Conservation (phyloP, 768 basidiomycete species). For the Chalciporus pseudorubinellus region DNA sequence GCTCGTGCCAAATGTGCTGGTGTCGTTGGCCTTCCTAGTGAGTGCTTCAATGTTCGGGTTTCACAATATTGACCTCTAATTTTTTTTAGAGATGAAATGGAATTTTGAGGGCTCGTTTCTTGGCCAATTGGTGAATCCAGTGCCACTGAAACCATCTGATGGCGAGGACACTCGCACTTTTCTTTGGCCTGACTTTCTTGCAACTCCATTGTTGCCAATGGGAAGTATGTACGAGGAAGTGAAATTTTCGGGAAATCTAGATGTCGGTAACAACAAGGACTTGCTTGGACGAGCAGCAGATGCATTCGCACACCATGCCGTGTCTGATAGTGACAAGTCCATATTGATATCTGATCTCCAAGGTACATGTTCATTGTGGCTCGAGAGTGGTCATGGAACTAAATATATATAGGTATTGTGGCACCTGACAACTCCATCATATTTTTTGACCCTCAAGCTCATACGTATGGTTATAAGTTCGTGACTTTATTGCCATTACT, state of each 20-base stretch:
- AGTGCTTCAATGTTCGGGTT: neutral
- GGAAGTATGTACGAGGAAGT: neutral
- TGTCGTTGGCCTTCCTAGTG: neutral
- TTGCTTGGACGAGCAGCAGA: conserved; percentile 14
- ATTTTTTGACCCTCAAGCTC: conserved; percentile 16
- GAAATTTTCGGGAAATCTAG: conserved; percentile 17
- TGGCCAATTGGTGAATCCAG: neutral
- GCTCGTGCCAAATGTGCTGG: neutral
- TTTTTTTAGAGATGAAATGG: neutral
- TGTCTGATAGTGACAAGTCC: conserved; percentile 10
- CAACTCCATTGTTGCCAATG: neutral
- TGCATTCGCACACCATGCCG: conserved; percentile 24
- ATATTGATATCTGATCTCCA: conserved; percentile 21
- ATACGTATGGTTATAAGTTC: neutral
- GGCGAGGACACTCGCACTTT: neutral
- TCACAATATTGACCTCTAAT: neutral
- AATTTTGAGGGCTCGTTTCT: neutral
- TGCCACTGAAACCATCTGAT: neutral
- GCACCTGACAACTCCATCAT: neutral
- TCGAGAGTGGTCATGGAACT: neutral
- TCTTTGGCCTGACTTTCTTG: neutral
- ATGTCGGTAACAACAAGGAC: conserved; percentile 11
- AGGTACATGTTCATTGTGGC: conserved; percentile 10
- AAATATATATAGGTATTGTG: neutral
- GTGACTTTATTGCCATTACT: neutral